Percentiles rank a stretch among this genome's conserved stretches.
Conservation (phyloP, 805 yeast genomes). For the Candida silvicultrix region DNA sequence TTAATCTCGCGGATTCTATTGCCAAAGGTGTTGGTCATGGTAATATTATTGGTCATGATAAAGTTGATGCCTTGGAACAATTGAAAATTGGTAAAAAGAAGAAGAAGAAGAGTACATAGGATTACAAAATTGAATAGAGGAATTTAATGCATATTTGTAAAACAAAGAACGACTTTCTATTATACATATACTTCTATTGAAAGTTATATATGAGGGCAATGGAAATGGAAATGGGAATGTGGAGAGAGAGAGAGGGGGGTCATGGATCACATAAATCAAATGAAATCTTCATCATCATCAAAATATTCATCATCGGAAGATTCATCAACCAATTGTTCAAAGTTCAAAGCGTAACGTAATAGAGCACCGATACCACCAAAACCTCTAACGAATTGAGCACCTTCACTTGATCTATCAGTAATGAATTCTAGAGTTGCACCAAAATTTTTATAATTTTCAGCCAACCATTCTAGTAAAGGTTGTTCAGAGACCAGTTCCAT, state of each 20-base stretch:
- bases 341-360: slow-evolving; percentile 93
- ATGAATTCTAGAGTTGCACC: slow-evolving; percentile 97
- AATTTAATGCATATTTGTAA: not conserved
- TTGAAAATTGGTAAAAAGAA: slow-evolving; percentile 26
- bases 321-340: slow-evolving; percentile 89
- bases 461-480: slow-evolving; percentile 93
- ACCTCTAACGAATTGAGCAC: slow-evolving; percentile 96
- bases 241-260: not conserved
- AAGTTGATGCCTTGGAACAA: slow-evolving; percentile 61
- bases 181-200: not conserved
- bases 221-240: not conserved
- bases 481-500: slow-evolving; percentile 85
- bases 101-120: slow-evolving; percentile 8
- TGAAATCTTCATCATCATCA: slow-evolving; percentile 42
- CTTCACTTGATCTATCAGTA: slow-evolving; percentile 94
- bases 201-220: too few relatives aligned
- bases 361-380: slow-evolving; percentile 99
- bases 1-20: slow-evolving; percentile 72
- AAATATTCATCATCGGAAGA: slow-evolving; percentile 85
- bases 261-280: slow-evolving; percentile 5
- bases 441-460: slow-evolving; percentile 88
- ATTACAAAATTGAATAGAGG: not conserved
- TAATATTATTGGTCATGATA: slow-evolving; percentile 63
- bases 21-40: slow-evolving; percentile 62
- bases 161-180: not conserved